Evolutionary conservation across 768 basidiomycete species (phyloP).

Genomic region (Atractiella rhizophila): DNA sequence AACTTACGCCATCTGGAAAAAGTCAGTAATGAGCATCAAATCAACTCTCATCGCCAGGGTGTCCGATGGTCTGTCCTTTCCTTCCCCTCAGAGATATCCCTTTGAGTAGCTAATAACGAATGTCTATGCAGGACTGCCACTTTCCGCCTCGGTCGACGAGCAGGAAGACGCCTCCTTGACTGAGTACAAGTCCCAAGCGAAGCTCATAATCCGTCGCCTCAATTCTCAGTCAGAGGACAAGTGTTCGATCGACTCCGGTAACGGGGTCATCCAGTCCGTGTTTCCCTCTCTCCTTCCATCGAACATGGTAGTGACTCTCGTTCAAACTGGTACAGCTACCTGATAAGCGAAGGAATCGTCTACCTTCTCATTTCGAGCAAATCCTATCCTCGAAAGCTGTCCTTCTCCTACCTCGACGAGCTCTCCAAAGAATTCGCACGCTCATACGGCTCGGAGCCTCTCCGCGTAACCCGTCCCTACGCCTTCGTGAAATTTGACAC

Average conservation of each 20-base stretch:
- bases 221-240: constrained; percentile 80
- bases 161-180: constrained; percentile 79
- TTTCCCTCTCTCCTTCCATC: neutral
- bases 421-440: constrained; percentile 82
- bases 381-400: constrained; percentile 53
- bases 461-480: constrained; percentile 43
- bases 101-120: neutral
- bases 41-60: constrained; percentile 11
- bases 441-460: constrained; percentile 38
- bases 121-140: constrained; percentile 9
- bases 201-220: constrained; percentile 81
- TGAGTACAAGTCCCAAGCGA: constrained; percentile 96
- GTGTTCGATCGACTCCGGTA: constrained; percentile 87
- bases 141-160: constrained; percentile 44
- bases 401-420: constrained; percentile 92
- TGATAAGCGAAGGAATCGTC: constrained; percentile 77
- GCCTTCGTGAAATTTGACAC: constrained; percentile 98
- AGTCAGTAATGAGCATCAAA: too few relatives aligned
- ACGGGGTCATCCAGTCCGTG: constrained; percentile 82
- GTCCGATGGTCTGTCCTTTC: constrained; percentile 4
- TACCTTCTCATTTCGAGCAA: constrained; percentile 89
- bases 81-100: neutral
- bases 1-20: too few relatives aligned
- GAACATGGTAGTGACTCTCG: neutral
- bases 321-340: constrained; percentile 37